These are phyloP conservation scores for Maudiozyma saulgeensis DNA, from an alignment of 805 yeast species.

Conservation along the genomic window DNA sequence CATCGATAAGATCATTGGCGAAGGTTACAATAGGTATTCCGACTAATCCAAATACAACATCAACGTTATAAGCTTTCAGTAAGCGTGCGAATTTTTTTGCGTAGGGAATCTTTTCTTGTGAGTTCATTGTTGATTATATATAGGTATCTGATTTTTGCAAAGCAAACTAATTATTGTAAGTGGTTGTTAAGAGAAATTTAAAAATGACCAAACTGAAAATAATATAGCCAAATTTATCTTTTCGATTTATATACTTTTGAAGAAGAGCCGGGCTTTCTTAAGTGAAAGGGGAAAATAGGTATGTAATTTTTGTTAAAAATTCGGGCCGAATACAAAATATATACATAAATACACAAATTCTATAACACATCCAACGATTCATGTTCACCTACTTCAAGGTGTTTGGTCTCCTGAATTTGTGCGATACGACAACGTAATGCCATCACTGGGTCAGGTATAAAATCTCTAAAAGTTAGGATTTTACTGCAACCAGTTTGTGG, in stretches of 20 bases:
- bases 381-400: background rate
- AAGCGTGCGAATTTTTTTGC: constrained; percentile 35
- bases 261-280: no score
- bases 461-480: constrained; percentile 29
- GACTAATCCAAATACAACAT: constrained; percentile 57
- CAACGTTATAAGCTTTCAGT: constrained; percentile 40
- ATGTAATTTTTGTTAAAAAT: background rate
- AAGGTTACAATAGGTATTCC: constrained; percentile 69
- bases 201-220: no score
- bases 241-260: no score
- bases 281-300: no score
- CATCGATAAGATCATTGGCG: constrained; percentile 48
- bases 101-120: background rate
- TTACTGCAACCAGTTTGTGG: constrained; percentile 52
- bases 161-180: no score
- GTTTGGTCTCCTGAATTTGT: background rate
- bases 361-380: constrained; percentile 6
- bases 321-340: background rate
- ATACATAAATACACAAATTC: background rate
- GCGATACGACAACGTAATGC: constrained; percentile 38
- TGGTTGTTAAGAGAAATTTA: no score
- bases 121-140: background rate
- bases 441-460: constrained; percentile 46
- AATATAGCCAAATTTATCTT: no score
- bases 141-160: no score